Evolutionary conservation across 768 basidiomycete genomes (phyloP).

Genomic region (Pleurotus pulmonarius): DNA sequence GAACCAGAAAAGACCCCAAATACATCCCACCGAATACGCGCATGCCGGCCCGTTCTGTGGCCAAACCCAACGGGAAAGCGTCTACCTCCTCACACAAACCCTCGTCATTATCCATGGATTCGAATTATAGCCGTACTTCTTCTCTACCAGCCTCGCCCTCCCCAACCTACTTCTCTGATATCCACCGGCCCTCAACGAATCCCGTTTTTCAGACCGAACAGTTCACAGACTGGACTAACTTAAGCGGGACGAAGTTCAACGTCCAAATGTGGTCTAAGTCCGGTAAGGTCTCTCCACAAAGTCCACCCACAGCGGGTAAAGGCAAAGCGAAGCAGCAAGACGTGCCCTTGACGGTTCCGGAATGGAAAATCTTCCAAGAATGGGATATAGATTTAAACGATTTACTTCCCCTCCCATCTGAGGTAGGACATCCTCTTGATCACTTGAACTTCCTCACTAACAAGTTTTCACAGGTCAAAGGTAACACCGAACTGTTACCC

Average conservation of each 20-base stretch:
- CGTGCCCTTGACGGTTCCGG: constrained; percentile 14
- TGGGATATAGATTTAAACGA: constrained; percentile 64
- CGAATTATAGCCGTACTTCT: constrained; percentile 9
- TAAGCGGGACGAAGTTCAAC: constrained; percentile 47
- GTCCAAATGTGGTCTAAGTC: constrained; percentile 59
- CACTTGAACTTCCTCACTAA: constrained; percentile 11
- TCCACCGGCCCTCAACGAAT: constrained; percentile 82
- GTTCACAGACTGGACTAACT: constrained; percentile 51
- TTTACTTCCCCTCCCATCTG: constrained; percentile 53
- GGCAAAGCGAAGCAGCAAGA: constrained; percentile 36
- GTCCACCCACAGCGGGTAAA: constrained; percentile 24
- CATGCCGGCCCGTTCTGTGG: constrained; percentile 6
- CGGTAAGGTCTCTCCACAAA: constrained; percentile 18
- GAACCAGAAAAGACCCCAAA: neutral
- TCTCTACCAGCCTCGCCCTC: constrained; percentile 24
- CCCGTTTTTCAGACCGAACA: constrained; percentile 72
- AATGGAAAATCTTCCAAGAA: constrained; percentile 65
- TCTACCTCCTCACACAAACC: neutral
- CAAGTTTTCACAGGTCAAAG: constrained; percentile 21
- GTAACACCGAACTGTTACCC: constrained; percentile 42
- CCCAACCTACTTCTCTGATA: constrained; percentile 72
- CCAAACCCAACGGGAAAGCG: constrained; percentile 1
- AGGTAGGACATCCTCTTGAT: constrained; percentile 41
- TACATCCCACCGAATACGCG: constrained; percentile 8
- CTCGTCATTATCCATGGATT: neutral